Conservation (phyloP, 2,329 filamentous ascomycete species). For the Simplicillium sp. region DNA sequence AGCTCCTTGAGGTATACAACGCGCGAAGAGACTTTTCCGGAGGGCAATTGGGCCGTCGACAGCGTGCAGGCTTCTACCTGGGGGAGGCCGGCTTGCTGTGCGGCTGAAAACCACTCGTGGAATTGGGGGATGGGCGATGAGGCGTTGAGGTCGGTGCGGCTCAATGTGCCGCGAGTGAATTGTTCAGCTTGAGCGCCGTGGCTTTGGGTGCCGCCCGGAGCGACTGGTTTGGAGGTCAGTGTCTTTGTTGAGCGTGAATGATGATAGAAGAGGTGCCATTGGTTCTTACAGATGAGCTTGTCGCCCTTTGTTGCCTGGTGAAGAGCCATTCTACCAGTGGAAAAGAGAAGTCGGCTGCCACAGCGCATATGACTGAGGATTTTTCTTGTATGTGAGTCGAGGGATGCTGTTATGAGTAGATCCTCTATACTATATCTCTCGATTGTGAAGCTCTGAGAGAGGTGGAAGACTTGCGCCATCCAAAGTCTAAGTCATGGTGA, state of each 20-base stretch:
- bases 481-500: no score
- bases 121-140: conserved; percentile 72
- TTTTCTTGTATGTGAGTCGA: no score
- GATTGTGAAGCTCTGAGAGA: no score
- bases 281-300: neutral
- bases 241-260: neutral
- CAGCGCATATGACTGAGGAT: no score
- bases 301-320: neutral
- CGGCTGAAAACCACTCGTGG: conserved; percentile 76
- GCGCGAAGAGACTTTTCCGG: conserved; percentile 74
- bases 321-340: neutral
- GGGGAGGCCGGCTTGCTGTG: conserved; percentile 47
- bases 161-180: conserved; percentile 57
- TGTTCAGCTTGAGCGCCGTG: conserved; percentile 59
- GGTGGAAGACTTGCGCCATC: no score
- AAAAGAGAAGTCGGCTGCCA: neutral
- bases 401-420: no score
- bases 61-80: conserved; percentile 86
- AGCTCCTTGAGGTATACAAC: conserved; percentile 95
- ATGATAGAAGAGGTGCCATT: neutral
- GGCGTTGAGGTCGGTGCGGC: conserved; percentile 48
- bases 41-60: conserved; percentile 74
- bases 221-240: conserved; percentile 32
- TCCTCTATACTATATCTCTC: no score
- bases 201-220: conserved; percentile 49